Evolutionary conservation across 176 grass and related monocot genomes (phyloP).

Genomic region (Oryza brachyantha): DNA sequence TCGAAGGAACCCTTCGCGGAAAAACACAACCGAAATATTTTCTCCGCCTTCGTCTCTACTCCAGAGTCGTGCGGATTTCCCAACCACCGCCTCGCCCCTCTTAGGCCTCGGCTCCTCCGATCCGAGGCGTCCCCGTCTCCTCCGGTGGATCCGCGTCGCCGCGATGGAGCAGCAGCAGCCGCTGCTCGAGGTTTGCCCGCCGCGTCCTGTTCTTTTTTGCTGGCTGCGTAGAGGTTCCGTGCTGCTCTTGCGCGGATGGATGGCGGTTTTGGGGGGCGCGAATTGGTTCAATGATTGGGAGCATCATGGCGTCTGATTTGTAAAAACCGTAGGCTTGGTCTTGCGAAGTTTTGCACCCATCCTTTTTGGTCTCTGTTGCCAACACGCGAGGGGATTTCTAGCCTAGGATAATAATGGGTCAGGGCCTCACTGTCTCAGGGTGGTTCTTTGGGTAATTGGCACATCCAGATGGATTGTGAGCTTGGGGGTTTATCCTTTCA

Average conservation of each 20-base stretch:
- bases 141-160: conserved; percentile 9
- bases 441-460: not conserved
- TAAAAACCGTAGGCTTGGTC: not conserved
- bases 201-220: not conserved
- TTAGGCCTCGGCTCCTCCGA: not conserved
- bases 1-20: not conserved
- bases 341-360: not conserved
- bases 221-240: not conserved
- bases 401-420: not conserved
- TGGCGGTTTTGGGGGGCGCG: no score
- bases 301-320: not conserved
- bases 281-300: not conserved
- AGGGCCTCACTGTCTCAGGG: not conserved
- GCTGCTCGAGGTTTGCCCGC: conserved; percentile 22
- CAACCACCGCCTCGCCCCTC: not conserved
- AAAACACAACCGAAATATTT: not conserved
- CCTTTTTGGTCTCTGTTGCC: not conserved
- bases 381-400: not conserved
- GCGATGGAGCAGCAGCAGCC: conserved; percentile 28
- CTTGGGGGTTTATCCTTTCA: not conserved
- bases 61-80: not conserved
- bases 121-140: not conserved
- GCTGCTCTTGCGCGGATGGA: not conserved
- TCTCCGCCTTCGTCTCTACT: not conserved
- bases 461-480: not conserved